Conservation (phyloP, 345 rosid species). For the Hibiscus tridactylites region DNA sequence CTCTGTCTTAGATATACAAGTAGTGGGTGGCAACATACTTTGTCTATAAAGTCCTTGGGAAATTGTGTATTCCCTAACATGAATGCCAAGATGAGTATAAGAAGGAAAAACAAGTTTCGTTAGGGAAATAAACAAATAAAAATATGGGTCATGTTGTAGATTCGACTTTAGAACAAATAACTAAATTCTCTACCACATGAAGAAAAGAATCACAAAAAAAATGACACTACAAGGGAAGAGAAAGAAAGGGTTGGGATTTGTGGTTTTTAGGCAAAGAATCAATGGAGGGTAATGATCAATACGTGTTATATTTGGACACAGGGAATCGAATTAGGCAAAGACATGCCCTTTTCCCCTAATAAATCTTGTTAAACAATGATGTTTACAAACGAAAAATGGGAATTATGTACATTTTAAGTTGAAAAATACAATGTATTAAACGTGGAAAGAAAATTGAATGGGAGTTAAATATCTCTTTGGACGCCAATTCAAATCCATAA, state of each 20-base stretch:
- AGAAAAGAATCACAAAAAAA: slow-evolving; percentile 16
- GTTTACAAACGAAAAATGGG: too few species aligned
- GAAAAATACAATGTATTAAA: too few species aligned
- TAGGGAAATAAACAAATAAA: background rate
- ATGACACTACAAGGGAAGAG: background rate
- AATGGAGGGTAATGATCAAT: background rate
- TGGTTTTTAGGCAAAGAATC: slow-evolving; percentile 7
- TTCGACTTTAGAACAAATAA: background rate
- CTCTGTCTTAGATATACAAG: background rate
- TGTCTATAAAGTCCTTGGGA: background rate
- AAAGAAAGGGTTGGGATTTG: background rate
- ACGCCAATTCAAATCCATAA: background rate
- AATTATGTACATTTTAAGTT: too few species aligned
- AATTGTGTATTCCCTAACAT: background rate
- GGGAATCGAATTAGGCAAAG: background rate
- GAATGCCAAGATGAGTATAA: background rate
- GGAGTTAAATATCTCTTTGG: too few species aligned
- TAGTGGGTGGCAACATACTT: background rate
- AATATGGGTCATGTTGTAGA: slow-evolving; percentile 12
- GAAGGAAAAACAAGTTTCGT: slow-evolving; percentile 5
- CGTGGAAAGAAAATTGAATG: too few species aligned
- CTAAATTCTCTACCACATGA: slow-evolving; percentile 10
- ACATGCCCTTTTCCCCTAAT: background rate
- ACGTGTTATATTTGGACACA: background rate
- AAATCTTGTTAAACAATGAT: too few species aligned